These are phyloP conservation scores for Pilasporangium apinafurcum DNA, from an alignment of 352 stramenopile genomes.

Conservation along the genomic window DNA sequence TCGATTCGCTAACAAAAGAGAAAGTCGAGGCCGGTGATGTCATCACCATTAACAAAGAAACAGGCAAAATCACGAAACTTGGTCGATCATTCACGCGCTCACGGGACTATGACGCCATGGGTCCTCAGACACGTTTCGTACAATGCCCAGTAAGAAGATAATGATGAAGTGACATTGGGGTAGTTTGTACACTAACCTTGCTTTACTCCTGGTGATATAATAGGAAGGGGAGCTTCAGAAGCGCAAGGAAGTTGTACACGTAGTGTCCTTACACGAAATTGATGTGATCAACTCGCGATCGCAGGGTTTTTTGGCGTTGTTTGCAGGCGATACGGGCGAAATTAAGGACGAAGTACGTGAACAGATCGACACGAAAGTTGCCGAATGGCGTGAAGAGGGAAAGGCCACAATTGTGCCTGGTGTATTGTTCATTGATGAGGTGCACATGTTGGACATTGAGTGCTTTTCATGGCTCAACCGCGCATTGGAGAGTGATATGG, in stretches of 20 bases:
- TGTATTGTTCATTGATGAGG: conserved; percentile 99
- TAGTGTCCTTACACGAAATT: conserved; percentile 98
- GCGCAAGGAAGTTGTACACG: conserved; percentile 97
- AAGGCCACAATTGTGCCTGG: conserved; percentile 98
- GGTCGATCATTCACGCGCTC: conserved; percentile 96
- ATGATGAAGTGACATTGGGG: neutral
- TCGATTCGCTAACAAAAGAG: conserved; percentile 98
- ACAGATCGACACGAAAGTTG: conserved; percentile 98
- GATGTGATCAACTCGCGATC: conserved; percentile 99
- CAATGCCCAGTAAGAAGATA: conserved; percentile 65
- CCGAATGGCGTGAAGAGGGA: conserved; percentile 93
- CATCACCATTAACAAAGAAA: conserved; percentile 99
- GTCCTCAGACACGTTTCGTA: conserved; percentile 82
- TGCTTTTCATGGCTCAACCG: conserved; percentile 99
- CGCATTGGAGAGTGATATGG: conserved; percentile 96
- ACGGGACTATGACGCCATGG: conserved; percentile 99
- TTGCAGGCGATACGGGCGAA: conserved; percentile 98
- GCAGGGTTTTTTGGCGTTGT: conserved; percentile 98
- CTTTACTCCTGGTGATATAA: too few relatives aligned
- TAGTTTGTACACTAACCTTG: too few relatives aligned
- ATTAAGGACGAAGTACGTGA: conserved; percentile 98
- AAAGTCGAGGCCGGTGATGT: conserved; percentile 98
- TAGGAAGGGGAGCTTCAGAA: conserved; percentile 98
- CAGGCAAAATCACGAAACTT: conserved; percentile 97
- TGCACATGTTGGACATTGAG: conserved; percentile 99